Conservation (phyloP, 202 grass and related monocot genomes). For the Panicum virgatum region DNA sequence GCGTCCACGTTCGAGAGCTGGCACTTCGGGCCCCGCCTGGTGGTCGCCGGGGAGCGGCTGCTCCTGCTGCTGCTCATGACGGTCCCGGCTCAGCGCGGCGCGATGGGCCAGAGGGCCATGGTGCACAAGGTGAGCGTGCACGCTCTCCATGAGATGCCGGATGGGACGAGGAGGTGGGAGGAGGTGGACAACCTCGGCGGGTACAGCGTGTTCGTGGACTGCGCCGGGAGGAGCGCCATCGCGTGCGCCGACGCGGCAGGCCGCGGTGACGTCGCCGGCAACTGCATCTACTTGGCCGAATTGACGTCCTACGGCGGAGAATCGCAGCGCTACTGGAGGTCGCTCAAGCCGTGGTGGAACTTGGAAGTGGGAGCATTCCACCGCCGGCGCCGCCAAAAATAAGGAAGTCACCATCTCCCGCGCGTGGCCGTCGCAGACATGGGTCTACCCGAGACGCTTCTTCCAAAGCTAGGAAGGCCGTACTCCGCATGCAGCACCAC, state of each 20-base stretch:
- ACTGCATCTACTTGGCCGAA: not conserved
- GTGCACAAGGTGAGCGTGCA: not conserved
- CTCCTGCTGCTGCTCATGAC: not conserved
- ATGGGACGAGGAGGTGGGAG: slow-evolving; percentile 1
- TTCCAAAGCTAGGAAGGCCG: not conserved
- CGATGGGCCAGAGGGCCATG: not conserved
- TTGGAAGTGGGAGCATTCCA: not conserved
- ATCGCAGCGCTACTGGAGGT: not conserved
- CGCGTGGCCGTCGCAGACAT: not conserved
- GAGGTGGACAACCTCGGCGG: not conserved
- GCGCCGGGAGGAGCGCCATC: not conserved
- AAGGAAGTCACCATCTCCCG: not conserved
- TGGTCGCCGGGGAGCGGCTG: not conserved
- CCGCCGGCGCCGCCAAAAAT: not conserved
- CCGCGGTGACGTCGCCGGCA: not conserved
- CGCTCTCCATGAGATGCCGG: not conserved
- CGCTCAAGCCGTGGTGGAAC: not conserved
- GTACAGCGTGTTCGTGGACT: slow-evolving; percentile 24
- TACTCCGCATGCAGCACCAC: too few species aligned
- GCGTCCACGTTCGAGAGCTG: not conserved
- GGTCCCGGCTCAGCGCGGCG: not conserved
- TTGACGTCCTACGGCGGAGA: not conserved
- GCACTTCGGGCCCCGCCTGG: not conserved
- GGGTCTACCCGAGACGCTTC: not conserved
- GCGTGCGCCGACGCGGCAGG: not conserved